These are phyloP conservation scores for Fusarium sp. DNA, from an alignment of 2,329 filamentous ascomycete species.

Conservation along the genomic window DNA sequence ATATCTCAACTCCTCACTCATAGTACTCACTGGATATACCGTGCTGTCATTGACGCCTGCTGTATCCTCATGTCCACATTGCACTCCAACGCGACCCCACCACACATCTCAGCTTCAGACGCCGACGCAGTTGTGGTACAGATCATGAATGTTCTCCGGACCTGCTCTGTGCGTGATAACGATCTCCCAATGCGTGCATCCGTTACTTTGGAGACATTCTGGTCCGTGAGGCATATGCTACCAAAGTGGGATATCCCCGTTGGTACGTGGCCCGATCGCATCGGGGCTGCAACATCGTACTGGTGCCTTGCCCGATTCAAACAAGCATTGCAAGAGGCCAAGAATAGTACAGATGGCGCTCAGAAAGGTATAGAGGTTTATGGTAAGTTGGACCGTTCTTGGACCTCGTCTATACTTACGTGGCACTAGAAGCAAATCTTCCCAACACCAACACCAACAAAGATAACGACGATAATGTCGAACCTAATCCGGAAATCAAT, in stretches of 20 bases:
- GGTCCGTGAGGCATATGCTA: conserved; percentile 54
- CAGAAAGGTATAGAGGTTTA: conserved; percentile 48
- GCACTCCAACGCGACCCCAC: conserved; percentile 55
- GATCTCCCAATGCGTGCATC: conserved; percentile 60
- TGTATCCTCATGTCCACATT: conserved; percentile 60
- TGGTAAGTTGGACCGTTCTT: conserved; percentile 38
- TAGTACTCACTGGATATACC: conserved; percentile 62
- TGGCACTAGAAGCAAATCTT: conserved; percentile 4
- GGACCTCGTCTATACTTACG: neutral
- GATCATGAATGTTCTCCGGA: conserved; percentile 52
- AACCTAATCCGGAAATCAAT: conserved; percentile 8
- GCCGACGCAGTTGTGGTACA: conserved; percentile 47
- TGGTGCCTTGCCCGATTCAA: conserved; percentile 63
- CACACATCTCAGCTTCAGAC: conserved; percentile 48
- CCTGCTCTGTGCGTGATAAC: conserved; percentile 59
- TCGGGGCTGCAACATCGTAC: conserved; percentile 61
- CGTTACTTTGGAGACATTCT: conserved; percentile 62
- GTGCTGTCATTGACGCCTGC: conserved; percentile 58
- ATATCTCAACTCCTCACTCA: conserved; percentile 56
- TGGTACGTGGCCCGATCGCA: conserved; percentile 57
- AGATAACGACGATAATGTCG: neutral
- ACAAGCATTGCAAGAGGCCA: conserved; percentile 53
- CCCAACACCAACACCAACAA: neutral
- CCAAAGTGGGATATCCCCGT: conserved; percentile 55
- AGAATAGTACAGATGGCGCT: conserved; percentile 48